Evolutionary conservation across 768 basidiomycete genomes (phyloP).

Genomic region (Mrakia blollopis): DNA sequence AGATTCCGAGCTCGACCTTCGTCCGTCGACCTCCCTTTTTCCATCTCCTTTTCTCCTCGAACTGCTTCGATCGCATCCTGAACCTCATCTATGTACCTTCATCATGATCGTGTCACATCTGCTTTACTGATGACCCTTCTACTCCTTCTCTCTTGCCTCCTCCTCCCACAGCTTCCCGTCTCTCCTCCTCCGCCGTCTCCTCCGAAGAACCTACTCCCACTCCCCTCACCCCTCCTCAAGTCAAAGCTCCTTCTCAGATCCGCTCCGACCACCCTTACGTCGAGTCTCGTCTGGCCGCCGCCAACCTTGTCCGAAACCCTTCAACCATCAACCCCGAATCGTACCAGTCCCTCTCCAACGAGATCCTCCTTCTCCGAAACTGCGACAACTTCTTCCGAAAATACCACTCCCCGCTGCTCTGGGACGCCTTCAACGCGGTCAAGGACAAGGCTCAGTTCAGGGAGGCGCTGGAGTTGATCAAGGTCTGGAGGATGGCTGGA

Average conservation of each 20-base stretch:
- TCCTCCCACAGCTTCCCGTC: background rate
- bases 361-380: conserved; percentile 4
- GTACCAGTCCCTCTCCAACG: background rate
- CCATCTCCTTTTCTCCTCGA: no score
- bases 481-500: background rate
- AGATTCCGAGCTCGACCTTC: no score
- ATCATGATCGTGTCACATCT: no score
- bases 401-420: conserved; percentile 6
- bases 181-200: background rate
- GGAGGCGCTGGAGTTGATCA: conserved; percentile 15
- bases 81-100: no score
- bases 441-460: background rate
- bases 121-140: no score
- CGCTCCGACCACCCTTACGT: background rate
- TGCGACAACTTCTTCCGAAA: conserved; percentile 13
- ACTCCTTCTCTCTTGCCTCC: background rate
- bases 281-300: background rate
- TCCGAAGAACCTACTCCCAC: background rate
- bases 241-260: background rate
- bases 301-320: background rate
- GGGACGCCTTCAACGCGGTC: background rate
- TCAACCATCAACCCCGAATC: background rate
- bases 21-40: no score
- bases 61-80: no score
- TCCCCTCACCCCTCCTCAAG: background rate